A percentile compares a stretch with the other conserved stretches of the same genome.
phyloP scores from a whole-genome alignment of 805 yeast species.

The Monosporozyma servazzii region DNA sequence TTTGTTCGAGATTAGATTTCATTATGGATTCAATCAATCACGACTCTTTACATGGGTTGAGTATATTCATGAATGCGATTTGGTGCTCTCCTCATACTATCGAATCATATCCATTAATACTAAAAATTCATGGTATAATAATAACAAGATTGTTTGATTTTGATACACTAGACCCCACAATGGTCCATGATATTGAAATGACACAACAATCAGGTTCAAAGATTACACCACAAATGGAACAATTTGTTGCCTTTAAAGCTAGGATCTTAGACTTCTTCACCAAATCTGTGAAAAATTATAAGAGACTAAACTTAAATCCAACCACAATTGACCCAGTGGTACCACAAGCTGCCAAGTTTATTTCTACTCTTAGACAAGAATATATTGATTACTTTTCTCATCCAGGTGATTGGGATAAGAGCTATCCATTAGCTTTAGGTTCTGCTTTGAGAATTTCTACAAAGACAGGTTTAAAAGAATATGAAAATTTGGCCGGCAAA shows the following conservation, averaged over 20 bases:
- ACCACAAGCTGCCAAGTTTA: slow-evolving; percentile 23
- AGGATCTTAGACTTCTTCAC: slow-evolving; percentile 23
- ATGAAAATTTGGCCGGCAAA: slow-evolving; percentile 14
- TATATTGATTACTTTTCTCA: slow-evolving; percentile 16
- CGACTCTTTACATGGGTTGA: slow-evolving; percentile 23
- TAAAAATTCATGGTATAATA: slow-evolving; percentile 30
- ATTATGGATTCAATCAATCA: slow-evolving; percentile 7
- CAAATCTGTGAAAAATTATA: slow-evolving; percentile 17
- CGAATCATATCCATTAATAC: slow-evolving; percentile 17
- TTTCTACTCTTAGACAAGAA: slow-evolving; percentile 17
- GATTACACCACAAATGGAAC: slow-evolving; percentile 5
- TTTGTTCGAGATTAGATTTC: slow-evolving; percentile 16
- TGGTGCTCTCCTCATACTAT: slow-evolving; percentile 24
- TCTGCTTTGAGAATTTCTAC: slow-evolving; percentile 20
- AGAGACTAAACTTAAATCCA: slow-evolving; percentile 22
- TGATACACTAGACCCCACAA: slow-evolving; percentile 13
- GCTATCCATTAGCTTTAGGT: slow-evolving; percentile 25
- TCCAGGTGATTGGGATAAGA: slow-evolving; percentile 30
- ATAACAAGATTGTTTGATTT: slow-evolving; percentile 31
- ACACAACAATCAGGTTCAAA: not conserved
- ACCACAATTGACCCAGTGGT: slow-evolving; percentile 17
- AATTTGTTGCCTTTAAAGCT: slow-evolving; percentile 26
- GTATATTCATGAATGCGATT: slow-evolving; percentile 24
- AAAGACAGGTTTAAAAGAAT: slow-evolving; percentile 21
- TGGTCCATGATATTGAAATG: not conserved